These are phyloP conservation scores for Amanita thiersii DNA, from an alignment of 768 basidiomycete species.

Conservation along the genomic window DNA sequence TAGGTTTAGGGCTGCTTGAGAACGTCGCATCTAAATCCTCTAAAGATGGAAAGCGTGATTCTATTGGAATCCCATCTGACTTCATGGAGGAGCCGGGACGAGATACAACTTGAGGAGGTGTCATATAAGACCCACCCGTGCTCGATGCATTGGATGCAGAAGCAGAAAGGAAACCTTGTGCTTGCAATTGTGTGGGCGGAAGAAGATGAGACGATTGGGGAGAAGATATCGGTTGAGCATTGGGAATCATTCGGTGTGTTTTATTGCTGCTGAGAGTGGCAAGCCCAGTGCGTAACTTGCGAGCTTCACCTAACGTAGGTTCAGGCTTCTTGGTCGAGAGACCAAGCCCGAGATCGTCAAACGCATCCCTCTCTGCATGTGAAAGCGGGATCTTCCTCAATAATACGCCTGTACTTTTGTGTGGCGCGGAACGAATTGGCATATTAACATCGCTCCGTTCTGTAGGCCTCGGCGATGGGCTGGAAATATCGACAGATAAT, in stretches of 20 bases:
- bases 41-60: conserved; percentile 79
- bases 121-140: conserved; percentile 18
- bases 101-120: conserved; percentile 23
- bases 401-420: conserved; percentile 17
- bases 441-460: background rate
- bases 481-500: conserved; percentile 34
- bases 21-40: conserved; percentile 71
- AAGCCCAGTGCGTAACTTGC: conserved; percentile 62
- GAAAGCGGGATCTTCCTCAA: conserved; percentile 2
- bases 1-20: conserved; percentile 11
- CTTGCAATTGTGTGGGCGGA: conserved; percentile 6
- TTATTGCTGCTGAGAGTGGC: conserved; percentile 38
- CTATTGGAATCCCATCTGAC: conserved; percentile 39
- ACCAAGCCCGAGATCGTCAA: conserved; percentile 62
- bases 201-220: conserved; percentile 22
- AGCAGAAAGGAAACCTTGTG: conserved; percentile 14
- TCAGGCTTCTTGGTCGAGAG: conserved; percentile 35
- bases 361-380: conserved; percentile 46
- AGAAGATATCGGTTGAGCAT: conserved; percentile 15
- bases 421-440: conserved; percentile 19
- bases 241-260: conserved; percentile 20
- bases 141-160: conserved; percentile 23
- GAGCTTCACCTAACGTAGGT: conserved; percentile 70
- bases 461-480: background rate
- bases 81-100: conserved; percentile 17